These are phyloP conservation scores for Calonectria fujianensis DNA, from an alignment of 2,329 filamentous ascomycete genomes.

Conservation along the genomic window DNA sequence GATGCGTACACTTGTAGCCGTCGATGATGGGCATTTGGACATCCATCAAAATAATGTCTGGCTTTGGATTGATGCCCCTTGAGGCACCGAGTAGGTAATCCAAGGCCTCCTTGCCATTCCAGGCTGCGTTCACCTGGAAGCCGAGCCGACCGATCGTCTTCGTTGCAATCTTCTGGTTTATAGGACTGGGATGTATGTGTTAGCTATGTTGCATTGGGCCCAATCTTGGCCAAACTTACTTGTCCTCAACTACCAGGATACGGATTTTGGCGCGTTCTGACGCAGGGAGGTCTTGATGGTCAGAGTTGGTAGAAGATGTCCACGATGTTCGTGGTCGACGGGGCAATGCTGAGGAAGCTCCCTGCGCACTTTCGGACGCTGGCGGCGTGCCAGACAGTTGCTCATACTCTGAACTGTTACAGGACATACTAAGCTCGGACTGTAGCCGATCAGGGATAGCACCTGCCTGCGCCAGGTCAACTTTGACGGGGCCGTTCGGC, in stretches of 20 bases:
- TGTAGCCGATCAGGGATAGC: conserved; percentile 81
- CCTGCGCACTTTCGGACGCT: conserved; percentile 53
- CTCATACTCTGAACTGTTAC: conserved; percentile 79
- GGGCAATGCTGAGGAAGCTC: conserved; percentile 47
- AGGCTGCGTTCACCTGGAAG: conserved; percentile 82
- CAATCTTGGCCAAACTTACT: conserved; percentile 68
- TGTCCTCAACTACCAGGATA: conserved; percentile 88
- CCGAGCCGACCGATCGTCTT: conserved; percentile 84
- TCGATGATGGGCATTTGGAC: conserved; percentile 86
- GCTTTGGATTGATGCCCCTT: conserved; percentile 71
- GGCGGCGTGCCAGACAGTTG: conserved; percentile 65
- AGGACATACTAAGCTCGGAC: conserved; percentile 78
- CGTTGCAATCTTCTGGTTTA: conserved; percentile 85
- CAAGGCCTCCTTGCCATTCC: conserved; percentile 87
- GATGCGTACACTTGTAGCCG: conserved; percentile 85
- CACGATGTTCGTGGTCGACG: conserved; percentile 60
- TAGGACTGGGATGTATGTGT: conserved; percentile 65
- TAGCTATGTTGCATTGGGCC: conserved; percentile 36
- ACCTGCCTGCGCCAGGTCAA: conserved; percentile 76
- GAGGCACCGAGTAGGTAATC: conserved; percentile 80
- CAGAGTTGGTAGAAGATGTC: conserved; percentile 60
- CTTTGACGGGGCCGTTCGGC: conserved; percentile 69
- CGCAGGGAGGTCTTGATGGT: conserved; percentile 68
- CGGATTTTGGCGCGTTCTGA: conserved; percentile 78
- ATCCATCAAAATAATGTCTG: conserved; percentile 87